Evolutionary conservation across 768 basidiomycete species (phyloP).

Genomic region (Mycena capillaripes): DNA sequence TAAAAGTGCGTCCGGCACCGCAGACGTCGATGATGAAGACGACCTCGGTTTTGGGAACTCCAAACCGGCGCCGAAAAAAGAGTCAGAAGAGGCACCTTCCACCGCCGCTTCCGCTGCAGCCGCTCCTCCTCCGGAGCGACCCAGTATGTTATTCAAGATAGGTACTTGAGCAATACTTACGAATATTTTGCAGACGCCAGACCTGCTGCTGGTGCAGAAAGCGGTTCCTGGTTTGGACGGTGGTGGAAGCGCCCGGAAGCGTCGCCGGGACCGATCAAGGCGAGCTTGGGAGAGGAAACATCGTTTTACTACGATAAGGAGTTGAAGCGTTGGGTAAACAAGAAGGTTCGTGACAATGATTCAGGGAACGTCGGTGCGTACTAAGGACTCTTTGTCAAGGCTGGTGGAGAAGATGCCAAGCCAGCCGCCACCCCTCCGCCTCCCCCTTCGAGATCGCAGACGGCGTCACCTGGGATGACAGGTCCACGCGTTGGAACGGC

Average conservation of each 20-base stretch:
- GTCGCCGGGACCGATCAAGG: slow-evolving; percentile 82
- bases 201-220: slow-evolving; percentile 44
- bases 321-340: slow-evolving; percentile 97
- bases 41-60: slow-evolving; percentile 94
- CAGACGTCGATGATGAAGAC: slow-evolving; percentile 86
- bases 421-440: slow-evolving; percentile 68
- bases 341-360: slow-evolving; percentile 69
- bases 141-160: slow-evolving; percentile 42
- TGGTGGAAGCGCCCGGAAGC: slow-evolving; percentile 82
- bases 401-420: slow-evolving; percentile 69
- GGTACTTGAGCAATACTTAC: not conserved
- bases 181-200: slow-evolving; percentile 15
- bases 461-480: slow-evolving; percentile 81
- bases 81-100: slow-evolving; percentile 43
- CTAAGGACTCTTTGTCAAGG: slow-evolving; percentile 57
- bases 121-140: slow-evolving; percentile 36
- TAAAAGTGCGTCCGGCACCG: slow-evolving; percentile 30
- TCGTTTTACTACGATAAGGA: slow-evolving; percentile 95
- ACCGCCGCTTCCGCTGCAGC: slow-evolving; percentile 39
- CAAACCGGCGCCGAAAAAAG: slow-evolving; percentile 54
- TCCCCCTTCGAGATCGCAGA: slow-evolving; percentile 89
- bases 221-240: slow-evolving; percentile 84
- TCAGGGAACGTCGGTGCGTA: not conserved
- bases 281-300: slow-evolving; percentile 92
- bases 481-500: slow-evolving; percentile 37